Conservation (phyloP, 208 protist species). For the Phytomonas francai region DNA sequence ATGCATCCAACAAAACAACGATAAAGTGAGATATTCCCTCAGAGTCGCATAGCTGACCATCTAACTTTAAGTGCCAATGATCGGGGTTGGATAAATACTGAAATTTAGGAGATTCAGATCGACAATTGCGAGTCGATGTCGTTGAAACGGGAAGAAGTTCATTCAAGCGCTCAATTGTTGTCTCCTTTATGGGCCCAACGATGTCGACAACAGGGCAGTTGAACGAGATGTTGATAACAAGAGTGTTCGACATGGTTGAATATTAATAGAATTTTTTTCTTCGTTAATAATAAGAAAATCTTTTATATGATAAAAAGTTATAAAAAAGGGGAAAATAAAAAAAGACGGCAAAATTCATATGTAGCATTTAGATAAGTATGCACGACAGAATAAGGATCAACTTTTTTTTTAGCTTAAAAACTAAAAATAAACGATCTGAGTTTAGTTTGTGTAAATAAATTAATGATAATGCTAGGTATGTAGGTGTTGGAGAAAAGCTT, state of each 20-base stretch:
- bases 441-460: too few species aligned
- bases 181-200: conserved; percentile 76
- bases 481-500: too few species aligned
- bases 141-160: conserved; percentile 66
- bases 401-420: conserved; percentile 6
- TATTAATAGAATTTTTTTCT: conserved; percentile 12
- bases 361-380: background rate
- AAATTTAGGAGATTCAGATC: conserved; percentile 52
- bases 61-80: conserved; percentile 78
- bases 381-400: background rate
- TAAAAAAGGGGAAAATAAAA: background rate
- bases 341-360: conserved; percentile 8
- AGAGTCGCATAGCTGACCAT: conserved; percentile 76
- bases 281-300: conserved; percentile 11
- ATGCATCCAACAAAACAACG: conserved; percentile 74
- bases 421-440: too few species aligned
- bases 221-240: conserved; percentile 76
- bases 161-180: conserved; percentile 83
- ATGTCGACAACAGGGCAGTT: conserved; percentile 83
- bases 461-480: too few species aligned
- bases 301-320: conserved; percentile 11
- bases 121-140: conserved; percentile 67
- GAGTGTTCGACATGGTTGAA: conserved; percentile 48
- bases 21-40: conserved; percentile 75
- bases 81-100: conserved; percentile 67